Percentiles rank a stretch among this genome's conserved stretches.
Conservation (phyloP, 257 asterid species). For the Fraxinus americana region DNA sequence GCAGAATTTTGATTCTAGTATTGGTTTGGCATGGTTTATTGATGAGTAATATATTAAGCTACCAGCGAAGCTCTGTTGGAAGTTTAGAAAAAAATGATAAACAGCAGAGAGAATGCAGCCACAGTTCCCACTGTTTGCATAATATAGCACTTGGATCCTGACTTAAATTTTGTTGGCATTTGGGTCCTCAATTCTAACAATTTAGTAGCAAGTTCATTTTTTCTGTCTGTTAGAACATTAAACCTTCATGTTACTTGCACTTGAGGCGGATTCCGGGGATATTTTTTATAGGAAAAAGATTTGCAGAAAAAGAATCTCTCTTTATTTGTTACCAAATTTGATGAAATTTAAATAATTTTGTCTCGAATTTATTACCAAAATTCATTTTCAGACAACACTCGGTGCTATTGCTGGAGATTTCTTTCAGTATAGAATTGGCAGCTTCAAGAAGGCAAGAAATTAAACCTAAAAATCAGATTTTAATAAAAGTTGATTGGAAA, state of each 20-base stretch:
- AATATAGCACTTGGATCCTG: neutral
- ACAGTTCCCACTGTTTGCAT: neutral
- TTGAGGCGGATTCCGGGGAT: neutral
- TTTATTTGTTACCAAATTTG: too few relatives aligned
- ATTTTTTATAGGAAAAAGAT: neutral
- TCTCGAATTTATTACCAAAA: too few relatives aligned
- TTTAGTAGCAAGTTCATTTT: neutral
- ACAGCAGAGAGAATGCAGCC: neutral
- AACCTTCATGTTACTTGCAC: neutral
- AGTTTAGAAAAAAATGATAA: neutral
- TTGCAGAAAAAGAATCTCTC: neutral
- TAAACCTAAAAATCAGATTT: too few relatives aligned
- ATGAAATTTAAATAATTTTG: too few relatives aligned
- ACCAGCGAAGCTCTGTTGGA: slow-evolving; percentile 3
- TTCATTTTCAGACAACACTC: neutral
- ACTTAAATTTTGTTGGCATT: neutral
- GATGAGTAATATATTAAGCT: slow-evolving; percentile 4
- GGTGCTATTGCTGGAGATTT: neutral
- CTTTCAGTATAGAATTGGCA: neutral
- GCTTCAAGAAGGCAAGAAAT: neutral
- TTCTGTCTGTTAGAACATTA: neutral
- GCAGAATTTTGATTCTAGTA: slow-evolving; percentile 18
- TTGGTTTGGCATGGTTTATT: slow-evolving; percentile 19
- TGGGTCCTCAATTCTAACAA: neutral
- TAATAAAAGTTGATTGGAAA: too few relatives aligned